A percentile compares a stretch with the other conserved stretches of the same genome.
These are phyloP conservation scores for Saccharomyces hybrid DNA, from an alignment of 1,139 yeast species.

Conservation along the genomic window DNA sequence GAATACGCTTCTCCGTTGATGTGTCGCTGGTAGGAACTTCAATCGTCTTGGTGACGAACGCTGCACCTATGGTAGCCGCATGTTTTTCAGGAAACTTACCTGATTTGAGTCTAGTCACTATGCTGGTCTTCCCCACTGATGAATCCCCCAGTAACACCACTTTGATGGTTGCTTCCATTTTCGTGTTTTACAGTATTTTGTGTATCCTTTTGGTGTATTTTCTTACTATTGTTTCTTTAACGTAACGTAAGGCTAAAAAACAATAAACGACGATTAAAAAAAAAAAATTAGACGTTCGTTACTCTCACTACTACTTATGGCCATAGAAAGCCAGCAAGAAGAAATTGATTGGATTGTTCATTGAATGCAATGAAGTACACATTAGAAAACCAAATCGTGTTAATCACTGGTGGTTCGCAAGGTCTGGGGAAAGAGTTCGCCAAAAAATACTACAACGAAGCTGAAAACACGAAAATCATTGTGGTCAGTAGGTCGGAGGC, in stretches of 20 bases:
- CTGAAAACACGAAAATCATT: constrained; percentile 54
- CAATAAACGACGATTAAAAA: not conserved
- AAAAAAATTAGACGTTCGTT: not conserved
- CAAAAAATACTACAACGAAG: constrained; percentile 39
- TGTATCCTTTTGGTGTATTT: constrained; percentile 3
- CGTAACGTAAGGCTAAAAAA: not conserved
- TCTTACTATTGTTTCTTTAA: constrained; percentile 2
- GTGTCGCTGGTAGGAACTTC: constrained; percentile 39
- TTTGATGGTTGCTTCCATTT: constrained; percentile 38
- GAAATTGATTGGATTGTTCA: not conserved
- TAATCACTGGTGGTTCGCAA: constrained; percentile 93
- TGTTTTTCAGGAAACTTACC: constrained; percentile 77
- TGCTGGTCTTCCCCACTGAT: constrained; percentile 88
- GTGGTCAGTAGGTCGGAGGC: constrained; percentile 68
- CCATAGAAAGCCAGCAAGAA: not conserved
- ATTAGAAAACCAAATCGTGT: constrained; percentile 48
- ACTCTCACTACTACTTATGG: not conserved
- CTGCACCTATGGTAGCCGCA: constrained; percentile 96
- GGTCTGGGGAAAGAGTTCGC: constrained; percentile 87
- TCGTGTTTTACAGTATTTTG: constrained; percentile 28
- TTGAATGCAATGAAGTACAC: constrained; percentile 18
- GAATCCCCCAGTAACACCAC: constrained; percentile 88
- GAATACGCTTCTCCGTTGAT: constrained; percentile 46
- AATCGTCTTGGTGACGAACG: constrained; percentile 83
- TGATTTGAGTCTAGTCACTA: constrained; percentile 85